Evolutionary conservation across 306 rosid species (phyloP).

Genomic region (Vigna reflexopilosa): DNA sequence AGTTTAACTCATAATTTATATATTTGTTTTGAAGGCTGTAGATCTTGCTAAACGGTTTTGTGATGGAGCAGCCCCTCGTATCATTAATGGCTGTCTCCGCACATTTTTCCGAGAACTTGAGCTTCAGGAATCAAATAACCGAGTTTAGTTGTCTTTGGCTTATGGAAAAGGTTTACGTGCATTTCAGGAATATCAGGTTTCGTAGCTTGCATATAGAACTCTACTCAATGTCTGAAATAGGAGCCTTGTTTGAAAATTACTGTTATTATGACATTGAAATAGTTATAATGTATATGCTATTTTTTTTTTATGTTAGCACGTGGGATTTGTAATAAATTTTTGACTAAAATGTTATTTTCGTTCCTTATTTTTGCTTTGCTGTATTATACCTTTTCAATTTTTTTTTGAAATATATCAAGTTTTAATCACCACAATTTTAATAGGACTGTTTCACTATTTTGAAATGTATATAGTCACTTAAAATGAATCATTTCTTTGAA

Average conservation of each 20-base stretch:
- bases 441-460: too few relatives aligned
- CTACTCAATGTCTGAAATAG: slow-evolving; percentile 1
- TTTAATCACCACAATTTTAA: too few relatives aligned
- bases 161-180: slow-evolving; percentile 7
- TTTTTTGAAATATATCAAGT: too few relatives aligned
- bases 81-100: slow-evolving; percentile 90
- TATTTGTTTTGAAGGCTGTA: slow-evolving; percentile 70
- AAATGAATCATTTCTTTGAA: too few relatives aligned
- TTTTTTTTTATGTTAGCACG: background rate
- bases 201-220: background rate
- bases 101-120: slow-evolving; percentile 65
- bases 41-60: slow-evolving; percentile 97
- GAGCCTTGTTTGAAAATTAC: background rate
- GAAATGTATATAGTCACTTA: too few relatives aligned
- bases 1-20: background rate
- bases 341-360: too few relatives aligned
- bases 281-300: slow-evolving; percentile 6
- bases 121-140: slow-evolving; percentile 40
- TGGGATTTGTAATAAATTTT: slow-evolving; percentile 13
- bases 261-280: background rate
- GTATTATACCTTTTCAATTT: too few relatives aligned
- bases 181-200: slow-evolving; percentile 28
- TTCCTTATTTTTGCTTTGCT: too few relatives aligned
- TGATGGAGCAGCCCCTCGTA: slow-evolving; percentile 93
- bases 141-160: slow-evolving; percentile 29